Evolutionary conservation across 2,329 filamentous ascomycete genomes (phyloP), one percentile per base, ranked within the genome.

Genomic region (Xylaria sp.): DNA sequence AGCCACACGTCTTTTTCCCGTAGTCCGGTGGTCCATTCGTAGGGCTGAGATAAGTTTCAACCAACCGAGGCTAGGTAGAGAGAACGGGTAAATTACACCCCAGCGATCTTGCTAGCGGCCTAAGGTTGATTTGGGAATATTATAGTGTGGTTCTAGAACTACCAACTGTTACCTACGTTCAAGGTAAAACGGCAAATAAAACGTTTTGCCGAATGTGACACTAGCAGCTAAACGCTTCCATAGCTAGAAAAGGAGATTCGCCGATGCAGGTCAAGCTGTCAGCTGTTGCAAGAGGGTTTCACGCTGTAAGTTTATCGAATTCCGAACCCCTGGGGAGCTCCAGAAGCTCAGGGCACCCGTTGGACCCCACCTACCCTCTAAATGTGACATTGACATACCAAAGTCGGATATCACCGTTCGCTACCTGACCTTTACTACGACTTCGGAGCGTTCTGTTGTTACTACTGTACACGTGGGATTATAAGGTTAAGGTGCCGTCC

Each of bases 41-140:
- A 67, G 61, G 65, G 65, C 65, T 67, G 65, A 67, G 48, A 40
- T 59, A 53, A 62, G 65, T 67, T 65, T 60, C 65, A 67, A 67
- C 23, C 40, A 64, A 9, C 56, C 31, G 31, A 64, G 40, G 40
- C 49, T 59, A 58, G 23, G 23, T 23, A 58, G 54, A 10, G 57
- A 42, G 17, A 49, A 63, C 65, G n/a, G n/a, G n/a, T 13, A n/a
- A 40, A 40, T 56, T 46, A 6, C 38, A 17, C 36, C 59, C 31
- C 42, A 26, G 51, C 36, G 15, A 20, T 33, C 23, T 51, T 20
- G 7, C 31, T 53, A 23, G 31, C 9, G 23, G 40, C 31, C 11
- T 53, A 15, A n/a, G n/a, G 7, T 51, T 26, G 17, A 31, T 31
- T 51, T 51, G 48, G 31, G 7, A 15, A 51, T 31, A 17, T 51